A percentile compares a stretch with the other conserved stretches of the same genome.
Conservation (phyloP, 495 filamentous ascomycete genomes). For the Penicillium salamii region DNA sequence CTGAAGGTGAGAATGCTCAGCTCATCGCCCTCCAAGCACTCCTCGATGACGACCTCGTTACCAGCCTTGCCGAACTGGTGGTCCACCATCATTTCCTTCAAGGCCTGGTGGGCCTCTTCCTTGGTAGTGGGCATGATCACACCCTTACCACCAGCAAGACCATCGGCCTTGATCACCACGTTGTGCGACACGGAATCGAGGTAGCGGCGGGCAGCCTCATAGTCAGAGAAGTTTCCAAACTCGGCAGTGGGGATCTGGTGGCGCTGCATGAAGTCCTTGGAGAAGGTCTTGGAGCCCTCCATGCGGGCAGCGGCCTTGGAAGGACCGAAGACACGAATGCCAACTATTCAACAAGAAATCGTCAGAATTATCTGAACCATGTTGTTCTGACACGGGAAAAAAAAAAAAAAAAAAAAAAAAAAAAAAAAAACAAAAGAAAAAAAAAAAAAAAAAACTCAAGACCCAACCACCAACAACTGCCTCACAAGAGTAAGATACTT, state of each 20-base stretch:
- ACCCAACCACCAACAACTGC: too few relatives aligned
- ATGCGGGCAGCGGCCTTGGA: slow-evolving; percentile 80
- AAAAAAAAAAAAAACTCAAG: neutral
- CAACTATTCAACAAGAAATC: slow-evolving; percentile 42
- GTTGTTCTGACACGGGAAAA: neutral
- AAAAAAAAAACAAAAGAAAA: too few relatives aligned
- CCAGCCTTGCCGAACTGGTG: slow-evolving; percentile 86
- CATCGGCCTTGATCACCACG: slow-evolving; percentile 86
- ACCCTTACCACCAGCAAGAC: slow-evolving; percentile 87
- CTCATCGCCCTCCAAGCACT: slow-evolving; percentile 89
- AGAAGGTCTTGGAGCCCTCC: slow-evolving; percentile 95
- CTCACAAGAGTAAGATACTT: too few relatives aligned
- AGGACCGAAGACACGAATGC: slow-evolving; percentile 84
- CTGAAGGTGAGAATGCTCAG: slow-evolving; percentile 87
- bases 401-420: too few relatives aligned
- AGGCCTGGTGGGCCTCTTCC: slow-evolving; percentile 75
- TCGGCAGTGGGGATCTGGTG: slow-evolving; percentile 86
- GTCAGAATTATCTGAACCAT: slow-evolving; percentile 10
- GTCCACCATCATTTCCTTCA: slow-evolving; percentile 86
- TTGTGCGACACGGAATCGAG: slow-evolving; percentile 70
- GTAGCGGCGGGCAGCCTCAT: slow-evolving; percentile 72
- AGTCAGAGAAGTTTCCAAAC: slow-evolving; percentile 84
- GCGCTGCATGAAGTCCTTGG: slow-evolving; percentile 96
- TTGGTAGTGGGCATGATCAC: slow-evolving; percentile 80
- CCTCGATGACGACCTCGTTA: slow-evolving; percentile 93